Evolutionary conservation across 2,329 filamentous ascomycete species (phyloP), one percentile per base, ranked within the genome.

Genomic region (Rhinocladiella similis): DNA sequence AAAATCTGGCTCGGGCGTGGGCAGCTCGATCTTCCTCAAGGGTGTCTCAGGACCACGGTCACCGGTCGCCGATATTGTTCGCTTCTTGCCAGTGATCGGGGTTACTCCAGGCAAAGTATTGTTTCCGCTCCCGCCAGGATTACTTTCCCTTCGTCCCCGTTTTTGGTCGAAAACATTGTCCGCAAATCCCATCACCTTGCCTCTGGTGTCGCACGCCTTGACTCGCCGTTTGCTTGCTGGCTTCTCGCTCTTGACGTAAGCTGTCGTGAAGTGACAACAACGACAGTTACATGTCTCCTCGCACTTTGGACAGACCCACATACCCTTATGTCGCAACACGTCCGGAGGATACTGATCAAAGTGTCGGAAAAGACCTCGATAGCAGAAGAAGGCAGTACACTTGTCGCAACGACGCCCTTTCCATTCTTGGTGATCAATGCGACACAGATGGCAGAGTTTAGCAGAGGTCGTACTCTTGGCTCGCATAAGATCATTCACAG

Each of bases 151-250:
- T 9, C 60, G 55, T 12, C 68, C 69, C 54, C 69, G 61, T 58
- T 68, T 71, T 50, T 71, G 69, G 54, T 72, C 69, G 57, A 72
- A 72, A 2, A 72, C 70, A 59, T 72, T 72, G 52, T 72, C 70
- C 5, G 68, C 67, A 62, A 72, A 72, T 2, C 70, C 70, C 60
- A 68, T 65, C 16, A 66, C 61, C 47, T 70, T 69, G 1, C 70
- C 69, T 16, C 70, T 65, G 19, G 67, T 46, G 54, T 72, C 70
- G 25, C 61, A 59, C 3, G 70, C 66, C 49, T 70, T 71, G 20
- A 72, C 64, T 20, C 70, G 66, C 35, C 61, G 62, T 53, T 63
- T 70, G 50, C 62, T 68, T 18, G 66, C 64, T 2, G 70, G 70
- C 38, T 71, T 71, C 54, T 70, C 68, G 47, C 65, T 67, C 53